Base-by-base conservation (phyloP, 495 filamentous ascomycete genomes). In the Penicillium atrosanguineum region DNA sequence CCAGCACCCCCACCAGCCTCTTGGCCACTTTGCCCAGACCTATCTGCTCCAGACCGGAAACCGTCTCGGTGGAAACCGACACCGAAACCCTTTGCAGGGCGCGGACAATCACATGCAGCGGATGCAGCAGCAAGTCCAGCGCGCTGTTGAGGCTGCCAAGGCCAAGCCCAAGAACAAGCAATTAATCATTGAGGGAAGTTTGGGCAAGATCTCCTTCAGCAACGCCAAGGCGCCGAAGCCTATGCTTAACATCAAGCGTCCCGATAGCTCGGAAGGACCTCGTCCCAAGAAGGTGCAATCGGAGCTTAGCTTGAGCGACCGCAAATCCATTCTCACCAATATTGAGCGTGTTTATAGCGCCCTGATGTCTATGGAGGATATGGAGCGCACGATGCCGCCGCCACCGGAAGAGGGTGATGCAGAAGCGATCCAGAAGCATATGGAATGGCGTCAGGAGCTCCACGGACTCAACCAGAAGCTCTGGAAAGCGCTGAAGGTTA, bases 51-150 rank as follows among this genome's bases (percentile, higher is more conserved):
- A 95, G 69, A 96, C 90, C 4, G 91, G 89, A 15, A 86, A 86
- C 53, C 85, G 90, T 19, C 78, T 87, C 57, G 88, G 88, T 37
- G 83, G 85, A 36, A 69, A 74, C 52, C 65, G 72, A 28, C 75
- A 79, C 61, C 76, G 89, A 56, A 79, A 91, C 50, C 84, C 93
- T 46, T 80, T 81, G 56, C 76, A 78, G 29, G 81, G 88, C 26
- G 92, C 90, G 4, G 93, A 99, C 68, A 97, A 96, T 62, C 94
- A 99, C 66, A 87, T 97, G 79, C 94, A 97, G 63, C 84, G 94
- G 23, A 99, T 99, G 94, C 91, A 99, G 69, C 95, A 97, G 64
- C 94, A 99, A 67, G 94, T 99, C 20, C 91, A 95, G 64, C 87
- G 94, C 31, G 94, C 94, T 6, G 95, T 99, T 0, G 94, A 97